These are phyloP conservation scores for Aureobasidium sp. DNA, from an alignment of 2,329 filamentous ascomycete species.

Conservation along the genomic window DNA sequence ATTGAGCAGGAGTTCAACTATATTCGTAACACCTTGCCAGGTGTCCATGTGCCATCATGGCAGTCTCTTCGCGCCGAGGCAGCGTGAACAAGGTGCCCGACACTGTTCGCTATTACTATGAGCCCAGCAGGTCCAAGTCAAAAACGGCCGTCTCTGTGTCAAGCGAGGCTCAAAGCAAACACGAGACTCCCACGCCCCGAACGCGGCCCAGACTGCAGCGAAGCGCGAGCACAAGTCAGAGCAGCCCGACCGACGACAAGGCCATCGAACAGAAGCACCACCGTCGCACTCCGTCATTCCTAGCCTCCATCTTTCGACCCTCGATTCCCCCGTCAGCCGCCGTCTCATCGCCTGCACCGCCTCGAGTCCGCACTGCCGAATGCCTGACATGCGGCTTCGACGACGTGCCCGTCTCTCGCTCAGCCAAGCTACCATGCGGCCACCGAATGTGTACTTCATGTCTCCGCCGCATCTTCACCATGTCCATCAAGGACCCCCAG, in stretches of 20 bases:
- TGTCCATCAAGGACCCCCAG: conserved; percentile 66
- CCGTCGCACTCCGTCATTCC: conserved; percentile 14
- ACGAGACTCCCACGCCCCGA: neutral
- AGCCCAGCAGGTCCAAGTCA: neutral
- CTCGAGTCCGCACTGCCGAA: conserved; percentile 36
- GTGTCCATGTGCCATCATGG: neutral
- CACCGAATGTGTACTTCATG: conserved; percentile 77
- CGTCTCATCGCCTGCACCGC: neutral
- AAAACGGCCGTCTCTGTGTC: neutral
- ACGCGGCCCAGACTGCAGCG: conserved; percentile 7
- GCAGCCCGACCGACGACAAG: neutral
- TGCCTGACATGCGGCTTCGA: conserved; percentile 66
- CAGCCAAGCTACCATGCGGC: conserved; percentile 65
- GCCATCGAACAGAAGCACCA: neutral
- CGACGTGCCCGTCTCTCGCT: conserved; percentile 54
- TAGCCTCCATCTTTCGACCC: conserved; percentile 21
- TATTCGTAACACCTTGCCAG: no score
- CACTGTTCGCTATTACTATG: neutral
- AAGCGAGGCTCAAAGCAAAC: neutral
- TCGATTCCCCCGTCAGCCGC: conserved; percentile 12
- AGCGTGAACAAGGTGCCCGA: neutral
- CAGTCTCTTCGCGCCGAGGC: neutral
- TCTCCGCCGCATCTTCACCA: conserved; percentile 63
- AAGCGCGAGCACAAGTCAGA: neutral
- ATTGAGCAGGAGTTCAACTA: neutral